Evolutionary conservation across 352 stramenopile species (phyloP).

Genomic region (Pythium guiyangense): DNA sequence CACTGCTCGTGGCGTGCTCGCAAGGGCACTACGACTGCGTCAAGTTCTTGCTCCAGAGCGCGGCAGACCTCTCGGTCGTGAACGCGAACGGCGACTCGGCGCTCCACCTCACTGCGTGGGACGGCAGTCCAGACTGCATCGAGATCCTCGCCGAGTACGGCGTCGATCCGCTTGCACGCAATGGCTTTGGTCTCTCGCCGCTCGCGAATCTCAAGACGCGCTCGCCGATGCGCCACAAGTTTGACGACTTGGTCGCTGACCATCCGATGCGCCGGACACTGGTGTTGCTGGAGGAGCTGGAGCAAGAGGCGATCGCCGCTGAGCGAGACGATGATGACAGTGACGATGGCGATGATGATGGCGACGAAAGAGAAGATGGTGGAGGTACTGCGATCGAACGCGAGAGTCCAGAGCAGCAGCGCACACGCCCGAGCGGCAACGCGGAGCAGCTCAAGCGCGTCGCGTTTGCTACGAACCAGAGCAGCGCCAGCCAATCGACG

Average conservation of each 20-base stretch:
- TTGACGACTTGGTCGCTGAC: constrained; percentile 43
- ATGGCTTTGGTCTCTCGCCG: constrained; percentile 45
- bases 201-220: constrained; percentile 57
- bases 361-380: not conserved
- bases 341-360: not conserved
- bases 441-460: not conserved
- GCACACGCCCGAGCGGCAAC: too few relatives aligned
- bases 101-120: constrained; percentile 63
- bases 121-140: constrained; percentile 55
- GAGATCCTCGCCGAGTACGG: constrained; percentile 67
- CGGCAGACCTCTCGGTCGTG: constrained; percentile 36
- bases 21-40: constrained; percentile 67
- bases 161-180: constrained; percentile 36
- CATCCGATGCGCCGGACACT: constrained; percentile 53
- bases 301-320: constrained; percentile 10
- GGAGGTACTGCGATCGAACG: not conserved
- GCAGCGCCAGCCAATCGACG: not conserved
- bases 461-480: not conserved
- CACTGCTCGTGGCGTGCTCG: constrained; percentile 52
- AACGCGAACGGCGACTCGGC: constrained; percentile 50
- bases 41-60: constrained; percentile 71
- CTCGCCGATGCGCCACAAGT: constrained; percentile 61
- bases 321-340: not conserved
- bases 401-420: not conserved
- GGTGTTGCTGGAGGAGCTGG: constrained; percentile 33